A percentile compares a stretch with the other conserved stretches of the same genome.
Evolutionary conservation across 768 basidiomycete genomes (phyloP).

Genomic region (Psilocybe azurescens): DNA sequence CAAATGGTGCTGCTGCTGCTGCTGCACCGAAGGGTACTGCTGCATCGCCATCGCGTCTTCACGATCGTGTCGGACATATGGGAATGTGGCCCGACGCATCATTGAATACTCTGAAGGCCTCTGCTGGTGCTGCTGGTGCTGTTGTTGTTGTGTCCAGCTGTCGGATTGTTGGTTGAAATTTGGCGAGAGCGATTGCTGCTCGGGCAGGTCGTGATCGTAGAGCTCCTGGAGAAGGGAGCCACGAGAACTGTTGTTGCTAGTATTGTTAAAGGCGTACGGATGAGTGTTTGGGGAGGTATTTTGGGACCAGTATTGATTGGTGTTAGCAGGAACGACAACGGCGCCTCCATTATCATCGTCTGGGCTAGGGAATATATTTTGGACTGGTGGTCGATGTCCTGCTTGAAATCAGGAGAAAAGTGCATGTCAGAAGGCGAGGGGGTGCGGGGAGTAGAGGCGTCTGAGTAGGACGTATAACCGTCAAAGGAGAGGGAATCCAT

Average conservation of each 20-base stretch:
- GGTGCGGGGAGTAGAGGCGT: constrained; percentile 74
- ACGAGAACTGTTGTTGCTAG: constrained; percentile 38
- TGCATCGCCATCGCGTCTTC: constrained; percentile 47
- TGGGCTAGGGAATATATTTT: constrained; percentile 53
- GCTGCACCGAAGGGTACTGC: constrained; percentile 48
- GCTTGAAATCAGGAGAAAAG: constrained; percentile 30
- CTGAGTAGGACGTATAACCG: constrained; percentile 67
- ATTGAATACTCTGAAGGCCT: constrained; percentile 51
- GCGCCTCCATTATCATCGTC: constrained; percentile 48
- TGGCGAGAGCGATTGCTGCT: constrained; percentile 38
- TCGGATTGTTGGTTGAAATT: constrained; percentile 34
- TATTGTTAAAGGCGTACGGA: constrained; percentile 34
- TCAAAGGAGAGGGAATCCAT: constrained; percentile 62
- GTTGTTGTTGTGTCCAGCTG: constrained; percentile 22
- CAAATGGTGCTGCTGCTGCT: constrained; percentile 47
- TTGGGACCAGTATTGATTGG: constrained; percentile 37
- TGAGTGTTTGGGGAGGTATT: constrained; percentile 31
- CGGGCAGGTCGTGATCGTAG: constrained; percentile 62
- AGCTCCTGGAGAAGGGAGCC: constrained; percentile 74
- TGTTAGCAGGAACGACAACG: constrained; percentile 43
- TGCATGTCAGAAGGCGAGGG: constrained; percentile 61
- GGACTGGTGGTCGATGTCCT: constrained; percentile 48
- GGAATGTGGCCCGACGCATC: constrained; percentile 74
- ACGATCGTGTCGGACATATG: constrained; percentile 77
- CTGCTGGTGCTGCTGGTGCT: constrained; percentile 42